Conservation (phyloP, 495 filamentous ascomycete genomes). For the Parachaetomium inaequale region DNA sequence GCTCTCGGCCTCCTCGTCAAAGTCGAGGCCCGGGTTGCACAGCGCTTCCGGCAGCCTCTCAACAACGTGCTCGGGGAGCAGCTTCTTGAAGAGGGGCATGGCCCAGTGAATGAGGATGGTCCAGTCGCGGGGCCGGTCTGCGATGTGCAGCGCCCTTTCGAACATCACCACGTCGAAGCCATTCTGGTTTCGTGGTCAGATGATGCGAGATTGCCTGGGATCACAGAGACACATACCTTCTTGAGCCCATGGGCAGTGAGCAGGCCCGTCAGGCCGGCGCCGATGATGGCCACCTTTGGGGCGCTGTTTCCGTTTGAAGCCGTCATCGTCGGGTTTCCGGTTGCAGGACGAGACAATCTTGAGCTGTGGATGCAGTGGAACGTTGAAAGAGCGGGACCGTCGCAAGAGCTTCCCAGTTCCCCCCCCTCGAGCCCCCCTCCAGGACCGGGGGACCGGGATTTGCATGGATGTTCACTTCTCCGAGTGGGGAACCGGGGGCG, state of each 20-base stretch:
- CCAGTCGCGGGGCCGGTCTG: constrained; percentile 52
- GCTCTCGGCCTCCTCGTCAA: constrained; percentile 34
- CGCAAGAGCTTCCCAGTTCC: too few relatives aligned
- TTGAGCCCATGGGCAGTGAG: constrained; percentile 46
- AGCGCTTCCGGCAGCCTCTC: constrained; percentile 33
- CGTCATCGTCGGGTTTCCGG: not conserved
- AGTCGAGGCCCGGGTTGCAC: constrained; percentile 39
- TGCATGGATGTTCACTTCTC: too few relatives aligned
- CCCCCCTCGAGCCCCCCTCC: too few relatives aligned
- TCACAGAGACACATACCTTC: constrained; percentile 27
- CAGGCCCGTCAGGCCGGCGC: constrained; percentile 49
- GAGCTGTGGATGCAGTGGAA: not conserved
- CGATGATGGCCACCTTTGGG: constrained; percentile 42
- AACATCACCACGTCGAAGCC: constrained; percentile 49
- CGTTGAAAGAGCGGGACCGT: not conserved
- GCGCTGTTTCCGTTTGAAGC: not conserved
- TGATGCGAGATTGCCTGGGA: not conserved
- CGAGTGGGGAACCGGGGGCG: too few relatives aligned
- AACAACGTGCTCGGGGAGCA: constrained; percentile 41
- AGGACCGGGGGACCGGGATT: too few relatives aligned
- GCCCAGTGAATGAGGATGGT: constrained; percentile 57
- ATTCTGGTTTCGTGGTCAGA: constrained; percentile 32
- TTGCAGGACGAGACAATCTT: not conserved
- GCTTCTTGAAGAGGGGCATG: constrained; percentile 24
- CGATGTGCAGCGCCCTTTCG: constrained; percentile 42